Conservation (phyloP, 1,284 basidiomycete genomes). For the Fomes fomentarius region DNA sequence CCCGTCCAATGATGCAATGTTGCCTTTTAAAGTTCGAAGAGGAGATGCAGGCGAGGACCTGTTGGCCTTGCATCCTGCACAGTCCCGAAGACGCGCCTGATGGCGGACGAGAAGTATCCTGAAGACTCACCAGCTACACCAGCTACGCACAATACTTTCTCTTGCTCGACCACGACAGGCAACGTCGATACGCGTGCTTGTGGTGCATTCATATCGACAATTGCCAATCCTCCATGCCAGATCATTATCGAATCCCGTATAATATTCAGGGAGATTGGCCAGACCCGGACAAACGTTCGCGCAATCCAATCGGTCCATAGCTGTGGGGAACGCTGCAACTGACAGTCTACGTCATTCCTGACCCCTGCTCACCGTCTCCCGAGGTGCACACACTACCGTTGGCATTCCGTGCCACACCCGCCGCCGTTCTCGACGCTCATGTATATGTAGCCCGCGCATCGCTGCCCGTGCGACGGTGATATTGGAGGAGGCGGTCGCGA, state of each 20-base stretch:
- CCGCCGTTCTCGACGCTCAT: conserved; percentile 28
- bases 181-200: too few species aligned
- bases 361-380: neutral
- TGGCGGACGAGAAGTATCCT: too few species aligned
- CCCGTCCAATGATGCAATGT: too few species aligned
- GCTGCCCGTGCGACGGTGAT: conserved; percentile 28
- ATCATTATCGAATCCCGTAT: neutral
- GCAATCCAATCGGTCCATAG: neutral
- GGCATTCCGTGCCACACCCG: conserved; percentile 19
- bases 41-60: too few species aligned
- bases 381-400: neutral
- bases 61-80: too few species aligned
- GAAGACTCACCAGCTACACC: too few species aligned
- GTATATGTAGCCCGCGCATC: conserved; percentile 18
- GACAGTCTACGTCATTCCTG: neutral
- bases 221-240: neutral
- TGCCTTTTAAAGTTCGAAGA: too few species aligned
- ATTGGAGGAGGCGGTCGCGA: conserved; percentile 17
- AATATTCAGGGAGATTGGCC: neutral
- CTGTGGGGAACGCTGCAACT: neutral
- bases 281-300: neutral
- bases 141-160: too few species aligned
- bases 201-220: neutral
- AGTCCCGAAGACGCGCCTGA: too few species aligned
- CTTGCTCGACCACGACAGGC: too few species aligned